Evolutionary conservation across 2,329 filamentous ascomycete species (phyloP), one percentile per base, ranked within the genome.

Genomic region (Penicillium sp.): DNA sequence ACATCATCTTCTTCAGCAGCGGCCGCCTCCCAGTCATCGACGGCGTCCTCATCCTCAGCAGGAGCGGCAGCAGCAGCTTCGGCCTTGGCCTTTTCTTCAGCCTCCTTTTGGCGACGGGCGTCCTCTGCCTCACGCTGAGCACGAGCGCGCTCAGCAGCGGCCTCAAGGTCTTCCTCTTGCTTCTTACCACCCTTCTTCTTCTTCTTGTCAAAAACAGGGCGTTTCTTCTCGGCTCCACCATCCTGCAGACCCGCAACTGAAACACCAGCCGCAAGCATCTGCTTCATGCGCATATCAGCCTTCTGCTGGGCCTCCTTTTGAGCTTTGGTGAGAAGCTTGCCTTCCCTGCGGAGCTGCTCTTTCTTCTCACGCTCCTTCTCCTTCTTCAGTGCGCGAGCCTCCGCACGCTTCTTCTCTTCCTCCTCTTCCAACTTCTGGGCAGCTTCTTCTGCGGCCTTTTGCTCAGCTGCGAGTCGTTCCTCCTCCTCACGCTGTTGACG

Each of bases 1-100:
- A 96, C 83, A 56, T 89, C 87, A 14, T 88, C 87, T 23, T 90
- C 85, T 10, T 84, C 85, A 44, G 90, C 89, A 23, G 87, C 89
- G 46, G 90, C 87, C 26, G 87, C 86, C 74, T 97, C 91, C 92
- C 92, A 96, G 73, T 96, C 92, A 31, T 95, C 84, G 16, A 81
- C 71, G 19, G 56, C 58, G 33, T 81, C 88, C 16, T 66, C 71
- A 6, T 84, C 85, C 64, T 85, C 85, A 51, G 36, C 57, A 29
- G 58, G 57, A 40, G 81, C 47, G 57, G 85, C 83, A 2, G 83
- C 83, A 54, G 86, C 88, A 18, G 89, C 90, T 63, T 90, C 87
- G 48, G 89, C 91, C 70, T 92, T 91, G 39, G 87, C 89, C 40
- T 92, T 83, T 11, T 84, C 86, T 71, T 87, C 89, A 65, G 91